phyloP scores from a whole-genome alignment of 2,329 filamentous ascomycete species.

The Myrmaecium sp. region DNA sequence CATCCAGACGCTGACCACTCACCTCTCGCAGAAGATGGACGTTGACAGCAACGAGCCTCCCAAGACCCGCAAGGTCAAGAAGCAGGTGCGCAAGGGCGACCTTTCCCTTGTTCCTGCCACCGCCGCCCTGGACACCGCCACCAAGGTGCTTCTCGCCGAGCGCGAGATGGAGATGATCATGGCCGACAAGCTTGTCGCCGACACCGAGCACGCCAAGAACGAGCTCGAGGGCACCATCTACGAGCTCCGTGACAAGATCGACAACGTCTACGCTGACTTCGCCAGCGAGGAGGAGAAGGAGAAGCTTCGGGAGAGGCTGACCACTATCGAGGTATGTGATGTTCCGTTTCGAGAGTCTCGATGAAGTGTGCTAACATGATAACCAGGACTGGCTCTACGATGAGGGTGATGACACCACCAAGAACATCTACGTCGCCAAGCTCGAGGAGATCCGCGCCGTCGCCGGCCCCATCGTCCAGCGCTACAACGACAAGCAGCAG shows the following conservation, averaged over 20 bases:
- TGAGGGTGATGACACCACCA: constrained; percentile 85
- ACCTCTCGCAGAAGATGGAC: constrained; percentile 19
- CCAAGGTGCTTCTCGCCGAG: constrained; percentile 56
- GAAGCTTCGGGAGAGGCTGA: constrained; percentile 69
- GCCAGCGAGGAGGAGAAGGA: constrained; percentile 84
- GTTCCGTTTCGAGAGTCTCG: not conserved
- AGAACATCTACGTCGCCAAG: constrained; percentile 87
- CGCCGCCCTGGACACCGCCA: constrained; percentile 52
- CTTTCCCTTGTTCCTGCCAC: constrained; percentile 75
- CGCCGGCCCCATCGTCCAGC: constrained; percentile 80
- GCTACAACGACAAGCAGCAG: constrained; percentile 89
- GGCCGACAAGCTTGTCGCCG: constrained; percentile 95
- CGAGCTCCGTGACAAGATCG: constrained; percentile 86
- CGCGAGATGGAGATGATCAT: constrained; percentile 83
- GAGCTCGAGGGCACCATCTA: constrained; percentile 97
- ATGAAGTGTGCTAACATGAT: constrained; percentile 4
- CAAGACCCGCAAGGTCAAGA: constrained; percentile 94
- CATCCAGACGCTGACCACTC: too few species aligned
- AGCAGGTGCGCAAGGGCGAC: constrained; percentile 95
- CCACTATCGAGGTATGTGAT: constrained; percentile 61
- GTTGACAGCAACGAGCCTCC: constrained; percentile 33
- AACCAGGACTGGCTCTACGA: constrained; percentile 93
- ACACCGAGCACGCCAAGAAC: constrained; percentile 99
- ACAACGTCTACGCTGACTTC: constrained; percentile 79
- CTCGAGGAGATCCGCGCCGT: constrained; percentile 87